Evolutionary conservation across 495 filamentous ascomycete species (phyloP).

Genomic region (Penicillium robsamsonii): DNA sequence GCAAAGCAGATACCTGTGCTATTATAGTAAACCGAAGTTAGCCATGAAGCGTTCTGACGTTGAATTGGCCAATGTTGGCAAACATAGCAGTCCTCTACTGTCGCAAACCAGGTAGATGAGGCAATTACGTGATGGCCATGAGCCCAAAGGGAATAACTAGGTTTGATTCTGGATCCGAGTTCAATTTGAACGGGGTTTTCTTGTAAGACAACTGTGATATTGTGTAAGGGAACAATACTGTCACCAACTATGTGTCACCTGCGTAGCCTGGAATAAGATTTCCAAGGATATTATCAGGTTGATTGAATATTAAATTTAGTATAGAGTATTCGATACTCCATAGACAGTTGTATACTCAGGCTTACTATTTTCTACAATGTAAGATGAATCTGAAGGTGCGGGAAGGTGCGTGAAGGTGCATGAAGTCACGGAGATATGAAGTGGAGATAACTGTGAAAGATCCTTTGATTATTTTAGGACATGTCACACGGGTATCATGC

Average conservation of each 20-base stretch:
- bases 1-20: background rate
- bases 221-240: background rate
- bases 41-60: background rate
- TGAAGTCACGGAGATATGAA: constrained; percentile 5
- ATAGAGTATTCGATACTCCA: background rate
- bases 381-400: constrained; percentile 2
- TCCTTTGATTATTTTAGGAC: constrained; percentile 12
- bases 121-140: background rate
- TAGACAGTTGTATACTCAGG: background rate
- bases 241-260: background rate
- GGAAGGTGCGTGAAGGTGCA: background rate
- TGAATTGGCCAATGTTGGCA: background rate
- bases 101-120: background rate
- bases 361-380: background rate
- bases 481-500: constrained; percentile 1
- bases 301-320: background rate
- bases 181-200: background rate
- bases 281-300: no score
- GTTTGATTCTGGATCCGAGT: background rate
- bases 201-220: background rate
- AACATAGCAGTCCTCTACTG: background rate
- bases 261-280: background rate
- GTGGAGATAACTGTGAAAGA: constrained; percentile 26
- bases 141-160: background rate
- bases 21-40: background rate